Conservation (phyloP, 176 grass and related monocot species). For the barley (Hordeum vulgare) region DNA sequence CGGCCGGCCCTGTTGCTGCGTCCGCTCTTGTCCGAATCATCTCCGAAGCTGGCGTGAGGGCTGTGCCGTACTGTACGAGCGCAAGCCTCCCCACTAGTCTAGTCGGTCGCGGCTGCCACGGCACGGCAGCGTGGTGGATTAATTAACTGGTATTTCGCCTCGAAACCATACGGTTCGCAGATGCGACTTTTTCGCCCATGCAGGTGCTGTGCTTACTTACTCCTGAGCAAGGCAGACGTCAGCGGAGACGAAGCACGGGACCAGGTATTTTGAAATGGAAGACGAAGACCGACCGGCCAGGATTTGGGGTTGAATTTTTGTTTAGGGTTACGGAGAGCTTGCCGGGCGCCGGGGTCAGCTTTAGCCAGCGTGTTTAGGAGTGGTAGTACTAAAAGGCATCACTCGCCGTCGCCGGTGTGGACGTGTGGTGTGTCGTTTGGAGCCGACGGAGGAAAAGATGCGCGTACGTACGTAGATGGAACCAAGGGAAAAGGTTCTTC, state of each 20-base stretch:
- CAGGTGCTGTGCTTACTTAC: neutral
- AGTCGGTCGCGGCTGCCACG: neutral
- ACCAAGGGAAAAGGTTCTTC: neutral
- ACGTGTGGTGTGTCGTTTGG: neutral
- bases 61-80: neutral
- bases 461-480: neutral
- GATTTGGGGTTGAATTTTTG: neutral
- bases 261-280: neutral
- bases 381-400: neutral
- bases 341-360: neutral
- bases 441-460: neutral
- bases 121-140: neutral
- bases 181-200: neutral
- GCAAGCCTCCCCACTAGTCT: neutral
- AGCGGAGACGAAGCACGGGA: neutral
- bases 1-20: neutral
- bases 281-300: neutral
- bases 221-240: neutral
- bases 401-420: neutral
- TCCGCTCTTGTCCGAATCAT: neutral
- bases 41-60: slow-evolving; percentile 13
- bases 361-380: neutral
- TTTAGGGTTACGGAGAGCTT: neutral
- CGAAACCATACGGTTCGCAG: neutral
- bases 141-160: neutral